Evolutionary conservation across 495 filamentous ascomycete species (phyloP).

Genomic region (Penicillium psychrofluorescens): DNA sequence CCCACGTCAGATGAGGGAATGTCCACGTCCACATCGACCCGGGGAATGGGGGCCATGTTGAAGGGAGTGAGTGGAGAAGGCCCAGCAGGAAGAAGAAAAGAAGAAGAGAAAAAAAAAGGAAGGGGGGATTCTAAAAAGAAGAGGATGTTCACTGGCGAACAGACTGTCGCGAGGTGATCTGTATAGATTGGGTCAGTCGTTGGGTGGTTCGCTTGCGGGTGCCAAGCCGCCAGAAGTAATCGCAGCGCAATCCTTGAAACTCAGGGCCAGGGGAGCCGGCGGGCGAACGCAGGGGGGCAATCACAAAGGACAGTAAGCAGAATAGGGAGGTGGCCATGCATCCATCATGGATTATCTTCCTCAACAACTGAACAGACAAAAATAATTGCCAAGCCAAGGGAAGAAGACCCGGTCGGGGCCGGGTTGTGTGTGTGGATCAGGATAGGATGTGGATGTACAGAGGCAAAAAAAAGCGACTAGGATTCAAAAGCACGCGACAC

Average conservation of each 20-base stretch:
- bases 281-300: background rate
- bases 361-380: background rate
- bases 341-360: no score
- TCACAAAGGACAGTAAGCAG: background rate
- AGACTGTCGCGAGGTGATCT: conserved; percentile 9
- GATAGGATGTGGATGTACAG: conserved; percentile 6
- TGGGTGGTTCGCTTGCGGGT: conserved; percentile 31
- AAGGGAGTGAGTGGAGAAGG: background rate
- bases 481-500: conserved; percentile 3
- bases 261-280: conserved; percentile 4
- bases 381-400: conserved; percentile 1
- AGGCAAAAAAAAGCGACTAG: background rate
- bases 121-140: conserved; percentile 4
- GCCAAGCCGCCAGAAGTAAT: conserved; percentile 36
- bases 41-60: conserved; percentile 30
- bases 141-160: background rate
- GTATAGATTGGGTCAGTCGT: conserved; percentile 27
- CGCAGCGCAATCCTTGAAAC: conserved; percentile 18
- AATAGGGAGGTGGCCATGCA: no score
- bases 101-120: conserved; percentile 2
- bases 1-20: conserved; percentile 34
- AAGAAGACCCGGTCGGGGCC: conserved; percentile 23
- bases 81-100: background rate
- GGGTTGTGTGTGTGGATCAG: conserved; percentile 25
- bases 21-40: conserved; percentile 30